phyloP scores from a whole-genome alignment of 192 early-diverging fungal genomes.

The Podila minutissima region DNA sequence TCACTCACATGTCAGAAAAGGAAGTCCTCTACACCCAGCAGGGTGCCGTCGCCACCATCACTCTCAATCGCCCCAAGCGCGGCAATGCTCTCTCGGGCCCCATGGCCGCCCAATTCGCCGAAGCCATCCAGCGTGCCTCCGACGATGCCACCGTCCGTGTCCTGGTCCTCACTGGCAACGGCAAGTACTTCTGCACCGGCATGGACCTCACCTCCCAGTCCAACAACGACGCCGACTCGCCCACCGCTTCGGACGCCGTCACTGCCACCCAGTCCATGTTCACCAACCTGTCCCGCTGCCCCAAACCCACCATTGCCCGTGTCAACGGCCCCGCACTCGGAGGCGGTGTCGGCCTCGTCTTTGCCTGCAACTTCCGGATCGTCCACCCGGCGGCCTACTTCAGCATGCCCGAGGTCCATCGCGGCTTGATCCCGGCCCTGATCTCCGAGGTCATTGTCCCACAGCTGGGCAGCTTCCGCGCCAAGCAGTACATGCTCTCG shows the following conservation, averaged over 20 bases:
- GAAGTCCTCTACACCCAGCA: slow-evolving; percentile 38
- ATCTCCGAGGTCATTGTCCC: slow-evolving; percentile 72
- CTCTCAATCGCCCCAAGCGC: slow-evolving; percentile 59
- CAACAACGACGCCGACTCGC: slow-evolving; percentile 21
- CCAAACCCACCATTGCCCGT: slow-evolving; percentile 63
- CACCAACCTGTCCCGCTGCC: slow-evolving; percentile 52
- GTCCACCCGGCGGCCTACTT: slow-evolving; percentile 55
- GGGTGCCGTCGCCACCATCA: slow-evolving; percentile 58
- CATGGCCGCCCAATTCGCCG: slow-evolving; percentile 57
- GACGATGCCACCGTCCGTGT: slow-evolving; percentile 59
- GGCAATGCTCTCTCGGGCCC: slow-evolving; percentile 63
- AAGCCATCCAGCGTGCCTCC: slow-evolving; percentile 52
- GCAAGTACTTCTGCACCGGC: slow-evolving; percentile 73
- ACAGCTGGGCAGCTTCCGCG: slow-evolving; percentile 58
- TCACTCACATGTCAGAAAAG: slow-evolving; percentile 33
- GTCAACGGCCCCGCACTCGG: slow-evolving; percentile 74
- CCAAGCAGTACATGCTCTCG: slow-evolving; percentile 67
- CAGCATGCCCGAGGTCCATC: slow-evolving; percentile 67
- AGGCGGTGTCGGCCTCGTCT: slow-evolving; percentile 67
- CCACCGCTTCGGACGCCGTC: slow-evolving; percentile 26
- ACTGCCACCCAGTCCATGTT: slow-evolving; percentile 56
- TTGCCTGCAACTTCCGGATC: slow-evolving; percentile 66
- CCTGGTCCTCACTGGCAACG: slow-evolving; percentile 66
- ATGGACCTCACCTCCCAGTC: slow-evolving; percentile 62
- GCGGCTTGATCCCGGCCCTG: slow-evolving; percentile 71